Percentiles rank a stretch among this genome's conserved stretches.
Conservation (phyloP, 176 grass and related monocot species). For the Juncus effusus region DNA sequence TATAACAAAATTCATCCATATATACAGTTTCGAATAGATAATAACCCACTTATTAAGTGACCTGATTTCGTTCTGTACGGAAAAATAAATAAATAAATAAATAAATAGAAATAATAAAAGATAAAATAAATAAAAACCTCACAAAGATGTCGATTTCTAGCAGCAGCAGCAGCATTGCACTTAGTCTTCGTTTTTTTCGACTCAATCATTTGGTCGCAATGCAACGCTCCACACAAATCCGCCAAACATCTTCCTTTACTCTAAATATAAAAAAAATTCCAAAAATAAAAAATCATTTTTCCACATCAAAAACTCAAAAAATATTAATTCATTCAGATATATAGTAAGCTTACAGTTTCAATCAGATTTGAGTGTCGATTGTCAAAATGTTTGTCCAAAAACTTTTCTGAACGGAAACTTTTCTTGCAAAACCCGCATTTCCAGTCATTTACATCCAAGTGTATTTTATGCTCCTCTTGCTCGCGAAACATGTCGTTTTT, state of each 20-base stretch:
- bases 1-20: too few species aligned
- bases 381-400: slow-evolving; percentile 91
- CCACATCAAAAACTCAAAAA: neutral
- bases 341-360: slow-evolving; percentile 47
- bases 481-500: slow-evolving; percentile 91
- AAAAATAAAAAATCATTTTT: neutral
- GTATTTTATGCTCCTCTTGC: slow-evolving; percentile 88
- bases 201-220: slow-evolving; percentile 73
- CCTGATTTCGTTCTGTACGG: too few species aligned
- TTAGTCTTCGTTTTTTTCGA: slow-evolving; percentile 84
- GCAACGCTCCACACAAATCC: slow-evolving; percentile 81
- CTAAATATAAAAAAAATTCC: slow-evolving; percentile 28
- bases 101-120: too few species aligned
- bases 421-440: slow-evolving; percentile 94
- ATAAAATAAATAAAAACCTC: slow-evolving; percentile 50
- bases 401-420: slow-evolving; percentile 88
- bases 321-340: neutral
- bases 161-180: slow-evolving; percentile 79
- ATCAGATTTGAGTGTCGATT: slow-evolving; percentile 81
- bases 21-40: too few species aligned
- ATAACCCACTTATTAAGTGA: too few species aligned
- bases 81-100: too few species aligned
- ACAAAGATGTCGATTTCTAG: slow-evolving; percentile 90
- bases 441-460: slow-evolving; percentile 90
- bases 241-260: slow-evolving; percentile 86